Evolutionary conservation across 345 rosid genomes (phyloP), one percentile per base, ranked within the genome.

Genomic region (Ceriops tagal): DNA sequence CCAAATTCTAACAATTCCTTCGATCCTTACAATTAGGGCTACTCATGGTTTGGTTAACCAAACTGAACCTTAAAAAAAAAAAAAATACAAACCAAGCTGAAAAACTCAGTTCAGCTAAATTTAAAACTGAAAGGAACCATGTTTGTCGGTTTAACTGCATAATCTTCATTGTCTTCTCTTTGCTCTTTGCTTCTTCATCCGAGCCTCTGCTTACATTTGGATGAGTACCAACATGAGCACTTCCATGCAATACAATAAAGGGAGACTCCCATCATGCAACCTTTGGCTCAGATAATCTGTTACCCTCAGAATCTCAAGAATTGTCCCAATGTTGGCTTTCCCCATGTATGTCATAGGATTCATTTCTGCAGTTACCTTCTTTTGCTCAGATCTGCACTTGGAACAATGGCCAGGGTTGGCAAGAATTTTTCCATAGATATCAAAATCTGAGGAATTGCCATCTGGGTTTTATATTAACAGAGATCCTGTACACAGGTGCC

Each of bases 401-500:
- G 96, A n/a, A 89, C 88, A 61, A 90, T 86, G 1, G 98, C 80
- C 69, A 85, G 73, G 37, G 93, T 90, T 5, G 98, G 98, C 19
- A 84, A 22, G 61, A 91, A 81, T 56, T 70, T 82, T 0, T 93
- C 88, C 21, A 93, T 67, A 35, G 81, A 34, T 6, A 81, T 68
- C 19, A 90, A 72, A 8, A 84, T 30, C 73, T 84, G 82, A 66
- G 90, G 86, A 63, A 89, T 77, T 46, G 93, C 98, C 96, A 89
- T 65, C 81, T 80, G 82, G 97, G 96, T 63, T 71, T 87, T 27
- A 85, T 79, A 66, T 86, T 81, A 47, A 89, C 92, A 1, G 93
- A 88, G 72, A 93, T 91, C 76, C 73, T 85, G 64, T 97, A 89
- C 96, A 93, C 91, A 43, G 97, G 89, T 5, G 96, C 91, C 1